Evolutionary conservation across 345 rosid genomes (phyloP).

Genomic region (Euphorbia tirucalli): DNA sequence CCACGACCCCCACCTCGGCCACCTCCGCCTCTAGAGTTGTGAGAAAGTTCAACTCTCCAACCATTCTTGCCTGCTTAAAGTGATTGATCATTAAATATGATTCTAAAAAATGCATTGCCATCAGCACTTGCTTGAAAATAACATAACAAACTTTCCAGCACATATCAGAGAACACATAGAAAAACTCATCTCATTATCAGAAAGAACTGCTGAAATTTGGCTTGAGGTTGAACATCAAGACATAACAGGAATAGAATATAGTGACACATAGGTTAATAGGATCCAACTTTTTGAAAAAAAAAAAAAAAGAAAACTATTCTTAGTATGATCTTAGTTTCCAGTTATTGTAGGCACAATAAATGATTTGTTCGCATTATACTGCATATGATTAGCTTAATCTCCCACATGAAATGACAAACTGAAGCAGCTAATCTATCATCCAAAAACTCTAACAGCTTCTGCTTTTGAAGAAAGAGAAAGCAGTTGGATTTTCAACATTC

Average conservation of each 20-base stretch:
- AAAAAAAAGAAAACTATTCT: background rate
- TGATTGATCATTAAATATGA: background rate
- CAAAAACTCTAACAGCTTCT: background rate
- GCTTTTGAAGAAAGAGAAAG: background rate
- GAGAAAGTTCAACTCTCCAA: constrained; percentile 90
- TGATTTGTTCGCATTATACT: background rate
- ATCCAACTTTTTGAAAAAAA: background rate
- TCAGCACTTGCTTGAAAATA: background rate
- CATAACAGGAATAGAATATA: background rate
- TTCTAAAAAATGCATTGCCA: background rate
- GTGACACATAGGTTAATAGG: background rate
- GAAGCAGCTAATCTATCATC: background rate
- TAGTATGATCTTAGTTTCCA: background rate
- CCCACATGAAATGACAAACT: background rate
- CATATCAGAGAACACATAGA: background rate
- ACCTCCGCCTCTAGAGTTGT: constrained; percentile 56
- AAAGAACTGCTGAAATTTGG: background rate
- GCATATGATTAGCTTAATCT: background rate
- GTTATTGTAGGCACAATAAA: background rate
- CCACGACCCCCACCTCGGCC: constrained; percentile 54
- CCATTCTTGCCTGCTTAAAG: constrained; percentile 65
- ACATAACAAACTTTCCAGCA: background rate
- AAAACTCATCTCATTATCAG: background rate
- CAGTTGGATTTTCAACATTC: background rate
- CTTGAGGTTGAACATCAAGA: background rate